Conservation (phyloP, 2,329 filamentous ascomycete species). For the Fonsecaea monophora region DNA sequence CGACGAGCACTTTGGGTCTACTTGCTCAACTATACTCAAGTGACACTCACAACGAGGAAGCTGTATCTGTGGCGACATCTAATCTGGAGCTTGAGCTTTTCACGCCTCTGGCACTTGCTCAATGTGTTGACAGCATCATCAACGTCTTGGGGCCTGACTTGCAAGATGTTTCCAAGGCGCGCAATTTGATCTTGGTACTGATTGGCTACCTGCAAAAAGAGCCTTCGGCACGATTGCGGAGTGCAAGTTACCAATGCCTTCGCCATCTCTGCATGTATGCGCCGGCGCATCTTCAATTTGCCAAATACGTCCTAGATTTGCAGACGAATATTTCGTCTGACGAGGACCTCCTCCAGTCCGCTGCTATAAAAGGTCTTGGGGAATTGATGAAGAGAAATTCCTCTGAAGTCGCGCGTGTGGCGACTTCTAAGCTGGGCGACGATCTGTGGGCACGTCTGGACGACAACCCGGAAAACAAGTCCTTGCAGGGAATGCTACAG, state of each 20-base stretch:
- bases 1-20: constrained; percentile 90
- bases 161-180: constrained; percentile 88
- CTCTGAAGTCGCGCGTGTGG: constrained; percentile 77
- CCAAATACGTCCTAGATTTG: constrained; percentile 79
- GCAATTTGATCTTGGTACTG: constrained; percentile 87
- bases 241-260: constrained; percentile 79
- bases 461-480: constrained; percentile 73
- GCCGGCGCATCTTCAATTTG: constrained; percentile 82
- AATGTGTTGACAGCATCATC: constrained; percentile 92
- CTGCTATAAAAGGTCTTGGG: constrained; percentile 85
- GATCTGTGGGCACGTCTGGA: constrained; percentile 91
- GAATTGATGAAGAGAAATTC: constrained; percentile 95
- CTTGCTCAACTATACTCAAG: constrained; percentile 89
- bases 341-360: constrained; percentile 73
- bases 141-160: constrained; percentile 95
- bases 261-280: constrained; percentile 94
- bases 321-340: constrained; percentile 78
- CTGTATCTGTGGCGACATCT: constrained; percentile 78
- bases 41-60: constrained; percentile 88
- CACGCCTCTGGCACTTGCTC: constrained; percentile 80
- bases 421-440: constrained; percentile 81
- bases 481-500: constrained; percentile 83
- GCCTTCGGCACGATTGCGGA: constrained; percentile 71
- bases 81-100: constrained; percentile 87
- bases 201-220: constrained; percentile 83